Conservation (phyloP, 352 stramenopile species). For the Globisporangium radiosum region DNA sequence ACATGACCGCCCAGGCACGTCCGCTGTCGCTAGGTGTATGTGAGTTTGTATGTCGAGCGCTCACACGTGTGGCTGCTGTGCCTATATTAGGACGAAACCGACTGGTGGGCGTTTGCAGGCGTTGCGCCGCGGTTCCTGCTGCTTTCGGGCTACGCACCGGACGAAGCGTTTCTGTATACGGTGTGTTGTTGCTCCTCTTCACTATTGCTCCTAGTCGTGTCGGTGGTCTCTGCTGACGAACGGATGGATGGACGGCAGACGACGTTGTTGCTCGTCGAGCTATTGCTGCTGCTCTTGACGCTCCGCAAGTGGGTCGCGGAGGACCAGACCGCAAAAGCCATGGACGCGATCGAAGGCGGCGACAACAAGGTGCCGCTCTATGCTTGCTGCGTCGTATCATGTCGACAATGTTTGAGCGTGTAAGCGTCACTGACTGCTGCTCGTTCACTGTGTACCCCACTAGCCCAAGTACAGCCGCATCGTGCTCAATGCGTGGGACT, state of each 20-base stretch:
- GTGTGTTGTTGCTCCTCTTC: slow-evolving; percentile 11
- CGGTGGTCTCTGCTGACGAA: neutral
- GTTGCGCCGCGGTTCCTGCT: slow-evolving; percentile 48
- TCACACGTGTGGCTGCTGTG: neutral
- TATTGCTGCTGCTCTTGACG: slow-evolving; percentile 47
- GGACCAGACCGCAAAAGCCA: slow-evolving; percentile 50
- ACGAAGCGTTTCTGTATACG: slow-evolving; percentile 51
- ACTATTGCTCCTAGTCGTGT: too few species aligned
- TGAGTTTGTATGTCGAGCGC: neutral
- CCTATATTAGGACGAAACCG: neutral
- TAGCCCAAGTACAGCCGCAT: slow-evolving; percentile 57
- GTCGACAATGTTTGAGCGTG: too few species aligned
- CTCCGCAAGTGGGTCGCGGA: slow-evolving; percentile 69
- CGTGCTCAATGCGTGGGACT: slow-evolving; percentile 73
- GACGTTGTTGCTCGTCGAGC: slow-evolving; percentile 37
- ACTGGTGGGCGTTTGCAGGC: slow-evolving; percentile 24
- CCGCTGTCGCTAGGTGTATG: too few species aligned
- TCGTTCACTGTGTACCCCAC: too few species aligned
- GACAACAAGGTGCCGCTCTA: slow-evolving; percentile 24
- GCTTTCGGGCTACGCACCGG: slow-evolving; percentile 45
- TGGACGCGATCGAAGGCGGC: slow-evolving; percentile 43
- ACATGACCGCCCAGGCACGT: slow-evolving; percentile 22
- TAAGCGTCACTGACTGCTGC: neutral
- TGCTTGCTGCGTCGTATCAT: too few species aligned
- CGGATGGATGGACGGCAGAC: neutral